Evolutionary conservation across 2,329 filamentous ascomycete species (phyloP).

Genomic region (Proliferodiscus dingleyae): DNA sequence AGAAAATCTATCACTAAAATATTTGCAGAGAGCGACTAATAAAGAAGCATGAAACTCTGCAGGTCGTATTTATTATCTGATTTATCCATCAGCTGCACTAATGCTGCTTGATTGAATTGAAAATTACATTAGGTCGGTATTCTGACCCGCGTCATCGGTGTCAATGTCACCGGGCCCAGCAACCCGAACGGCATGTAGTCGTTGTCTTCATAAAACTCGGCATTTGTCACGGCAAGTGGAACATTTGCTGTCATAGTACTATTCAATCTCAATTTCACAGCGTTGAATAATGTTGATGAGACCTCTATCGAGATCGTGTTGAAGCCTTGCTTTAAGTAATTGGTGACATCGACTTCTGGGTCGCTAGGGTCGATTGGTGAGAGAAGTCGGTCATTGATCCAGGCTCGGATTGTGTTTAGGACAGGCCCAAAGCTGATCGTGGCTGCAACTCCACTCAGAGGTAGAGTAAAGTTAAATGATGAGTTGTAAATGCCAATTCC

Average conservation of each 20-base stretch:
- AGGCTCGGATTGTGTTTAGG: slow-evolving; percentile 3
- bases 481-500: slow-evolving; percentile 3
- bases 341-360: slow-evolving; percentile 2
- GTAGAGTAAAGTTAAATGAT: not conserved
- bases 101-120: too few relatives aligned
- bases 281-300: slow-evolving; percentile 1
- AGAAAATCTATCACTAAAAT: too few relatives aligned
- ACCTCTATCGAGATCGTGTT: not conserved
- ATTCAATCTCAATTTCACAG: not conserved
- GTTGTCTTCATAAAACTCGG: not conserved
- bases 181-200: not conserved
- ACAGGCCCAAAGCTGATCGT: slow-evolving; percentile 1
- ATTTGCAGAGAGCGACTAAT: too few relatives aligned
- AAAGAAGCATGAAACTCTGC: too few relatives aligned
- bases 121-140: too few relatives aligned
- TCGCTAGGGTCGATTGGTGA: slow-evolving; percentile 3
- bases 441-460: not conserved
- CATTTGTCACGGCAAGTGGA: not conserved
- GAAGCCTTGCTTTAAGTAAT: not conserved
- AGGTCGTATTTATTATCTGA: too few relatives aligned
- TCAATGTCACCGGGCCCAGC: not conserved
- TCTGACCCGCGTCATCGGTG: too few relatives aligned
- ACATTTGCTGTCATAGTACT: not conserved
- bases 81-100: too few relatives aligned
- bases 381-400: not conserved